Conservation (phyloP, 345 rosid genomes). For the Isatis tinctoria region DNA sequence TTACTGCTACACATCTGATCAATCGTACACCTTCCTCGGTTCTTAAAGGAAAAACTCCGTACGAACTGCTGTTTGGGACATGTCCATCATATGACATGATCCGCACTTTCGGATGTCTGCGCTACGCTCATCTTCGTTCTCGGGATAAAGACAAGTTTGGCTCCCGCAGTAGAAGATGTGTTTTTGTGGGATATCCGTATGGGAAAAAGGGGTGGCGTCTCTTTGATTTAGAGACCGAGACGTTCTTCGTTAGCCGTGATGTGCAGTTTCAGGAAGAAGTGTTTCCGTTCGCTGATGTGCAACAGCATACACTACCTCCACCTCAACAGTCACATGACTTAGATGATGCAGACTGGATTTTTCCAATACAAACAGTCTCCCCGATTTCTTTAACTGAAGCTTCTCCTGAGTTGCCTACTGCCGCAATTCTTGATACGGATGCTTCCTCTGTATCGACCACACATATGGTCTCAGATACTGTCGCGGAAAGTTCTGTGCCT, state of each 20-base stretch:
- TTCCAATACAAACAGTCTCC: neutral
- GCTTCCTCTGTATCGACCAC: too few relatives aligned
- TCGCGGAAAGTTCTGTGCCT: too few relatives aligned
- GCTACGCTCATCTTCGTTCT: neutral
- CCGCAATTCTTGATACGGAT: too few relatives aligned
- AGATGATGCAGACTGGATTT: neutral
- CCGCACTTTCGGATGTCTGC: neutral
- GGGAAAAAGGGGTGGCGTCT: neutral
- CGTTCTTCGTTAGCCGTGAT: neutral
- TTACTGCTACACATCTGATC: neutral
- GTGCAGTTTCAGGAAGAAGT: neutral
- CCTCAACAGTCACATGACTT: neutral
- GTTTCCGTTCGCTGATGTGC: neutral
- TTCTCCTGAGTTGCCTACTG: fast-evolving
- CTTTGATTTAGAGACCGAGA: too few relatives aligned
- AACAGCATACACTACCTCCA: fast-evolving
- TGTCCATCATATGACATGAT: neutral
- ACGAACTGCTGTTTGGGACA: neutral
- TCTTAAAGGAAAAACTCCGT: neutral
- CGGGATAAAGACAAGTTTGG: neutral
- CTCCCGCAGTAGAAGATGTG: neutral
- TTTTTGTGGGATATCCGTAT: neutral
- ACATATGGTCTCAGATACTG: too few relatives aligned
- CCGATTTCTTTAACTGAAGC: neutral
- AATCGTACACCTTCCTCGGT: neutral